Base-by-base conservation (phyloP, 306 rosid species). In the Cicer yamashitae region DNA sequence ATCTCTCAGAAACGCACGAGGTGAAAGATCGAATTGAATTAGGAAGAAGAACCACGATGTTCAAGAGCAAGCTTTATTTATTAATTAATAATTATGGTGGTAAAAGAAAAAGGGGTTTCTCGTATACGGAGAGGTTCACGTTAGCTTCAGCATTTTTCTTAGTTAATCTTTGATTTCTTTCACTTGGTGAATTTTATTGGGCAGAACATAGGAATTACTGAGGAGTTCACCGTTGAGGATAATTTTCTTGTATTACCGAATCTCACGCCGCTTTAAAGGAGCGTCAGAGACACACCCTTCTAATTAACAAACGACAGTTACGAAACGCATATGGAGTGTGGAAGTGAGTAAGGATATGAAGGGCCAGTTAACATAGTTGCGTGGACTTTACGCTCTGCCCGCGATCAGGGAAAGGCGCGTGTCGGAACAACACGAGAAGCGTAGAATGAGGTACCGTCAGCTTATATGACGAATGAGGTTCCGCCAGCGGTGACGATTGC, bases 61-160 rank as follows among this genome's bases (percentile, higher is more conserved):
- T 8, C 67, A 75, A 63, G 79, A 67, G 70, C 38, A 20, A 70
- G 81, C 83, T 82, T 87, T 82, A 70, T 76, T 87, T 81, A 30
- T 30, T 30, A 30, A 30, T 30, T 30, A 30, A 30, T 30, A 85
- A 74, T 84, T 81, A 62, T 25, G 46, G 61, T 75, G 77, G 81
- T 51, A 68, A 75, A 30, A 59, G 70, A 59, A 40, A 52, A 14
- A 14, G 30, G 22, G 45, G 17, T 5, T 45, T 5, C 9, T 86
- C n/a, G 0, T 10, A 13, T 41, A 46, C 78, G 74, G 76, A 62
- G 10, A 47, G 67, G 51, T 71, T 13, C 82, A 81, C 15, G 58
- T 80, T 76, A 63, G 53, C 18, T 59, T 58, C 9, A 7, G 14
- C 39, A 13, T 12, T 14, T 0, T 6, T 14, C 6, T 67, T 11